Conservation (phyloP, 1,284 basidiomycete species). For the Chiua sp. region DNA sequence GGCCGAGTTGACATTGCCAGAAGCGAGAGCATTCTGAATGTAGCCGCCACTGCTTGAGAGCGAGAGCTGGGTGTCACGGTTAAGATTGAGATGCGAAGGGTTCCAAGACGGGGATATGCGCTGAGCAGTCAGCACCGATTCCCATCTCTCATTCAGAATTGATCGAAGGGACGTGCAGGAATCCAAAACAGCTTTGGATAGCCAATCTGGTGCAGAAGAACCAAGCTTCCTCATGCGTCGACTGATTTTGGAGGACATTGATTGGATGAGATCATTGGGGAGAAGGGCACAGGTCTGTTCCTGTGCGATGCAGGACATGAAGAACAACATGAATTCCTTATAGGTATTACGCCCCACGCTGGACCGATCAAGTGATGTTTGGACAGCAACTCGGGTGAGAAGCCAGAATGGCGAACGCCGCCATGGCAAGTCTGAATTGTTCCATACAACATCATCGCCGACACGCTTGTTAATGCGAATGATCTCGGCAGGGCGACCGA, state of each 20-base stretch:
- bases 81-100: constrained; percentile 30
- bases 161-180: constrained; percentile 7
- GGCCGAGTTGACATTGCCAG: not conserved
- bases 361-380: constrained; percentile 40
- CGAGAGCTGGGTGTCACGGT: constrained; percentile 34
- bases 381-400: constrained; percentile 41
- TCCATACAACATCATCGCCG: constrained; percentile 38
- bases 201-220: constrained; percentile 3
- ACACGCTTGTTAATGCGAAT: constrained; percentile 37
- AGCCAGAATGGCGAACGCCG: constrained; percentile 43
- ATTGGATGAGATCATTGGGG: constrained; percentile 37
- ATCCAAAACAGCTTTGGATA: not conserved
- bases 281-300: constrained; percentile 22
- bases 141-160: constrained; percentile 11
- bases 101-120: constrained; percentile 23
- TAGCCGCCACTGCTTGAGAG: constrained; percentile 33
- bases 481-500: constrained; percentile 26
- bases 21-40: constrained; percentile 21
- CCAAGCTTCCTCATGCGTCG: constrained; percentile 42
- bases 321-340: constrained; percentile 50
- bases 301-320: constrained; percentile 39
- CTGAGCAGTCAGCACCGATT: constrained; percentile 9
- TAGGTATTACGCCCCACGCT: constrained; percentile 34
- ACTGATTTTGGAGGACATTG: constrained; percentile 35
- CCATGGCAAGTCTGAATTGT: constrained; percentile 35